These are phyloP conservation scores for Penicillium alfredii DNA, from an alignment of 495 filamentous ascomycete species.

Conservation along the genomic window DNA sequence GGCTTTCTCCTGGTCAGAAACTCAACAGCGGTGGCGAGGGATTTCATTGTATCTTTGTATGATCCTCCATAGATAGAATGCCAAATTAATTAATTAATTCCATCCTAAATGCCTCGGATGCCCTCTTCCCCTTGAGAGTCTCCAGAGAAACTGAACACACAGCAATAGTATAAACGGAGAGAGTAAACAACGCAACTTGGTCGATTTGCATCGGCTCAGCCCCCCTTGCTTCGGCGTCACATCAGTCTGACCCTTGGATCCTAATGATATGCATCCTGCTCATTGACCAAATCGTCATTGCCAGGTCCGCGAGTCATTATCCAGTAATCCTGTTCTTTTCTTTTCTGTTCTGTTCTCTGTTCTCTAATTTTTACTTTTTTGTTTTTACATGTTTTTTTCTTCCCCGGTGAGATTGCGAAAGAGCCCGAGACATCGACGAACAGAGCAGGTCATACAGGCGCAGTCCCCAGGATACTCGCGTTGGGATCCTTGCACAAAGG, in stretches of 20 bases:
- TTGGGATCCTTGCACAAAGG: slow-evolving; percentile 13
- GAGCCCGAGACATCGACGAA: slow-evolving; percentile 16
- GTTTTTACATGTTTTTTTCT: no score
- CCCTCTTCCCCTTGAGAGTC: no score
- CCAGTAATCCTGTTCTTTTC: no score
- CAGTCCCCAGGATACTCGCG: slow-evolving; percentile 11
- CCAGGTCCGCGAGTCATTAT: no score
- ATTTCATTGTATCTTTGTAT: neutral
- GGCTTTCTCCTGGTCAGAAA: slow-evolving; percentile 11
- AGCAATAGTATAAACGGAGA: no score
- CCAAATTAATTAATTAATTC: slow-evolving; percentile 1
- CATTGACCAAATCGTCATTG: no score
- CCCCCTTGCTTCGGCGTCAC: slow-evolving; percentile 20
- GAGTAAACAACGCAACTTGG: no score
- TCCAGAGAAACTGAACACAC: no score
- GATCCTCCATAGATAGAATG: neutral
- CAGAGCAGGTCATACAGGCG: slow-evolving; percentile 13
- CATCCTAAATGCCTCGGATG: neutral
- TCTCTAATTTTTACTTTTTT: no score
- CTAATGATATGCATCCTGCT: no score
- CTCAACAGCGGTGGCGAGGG: slow-evolving; percentile 10
- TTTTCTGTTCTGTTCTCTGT: no score
- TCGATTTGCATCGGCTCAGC: slow-evolving; percentile 12
- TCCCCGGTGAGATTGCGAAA: slow-evolving; percentile 12
- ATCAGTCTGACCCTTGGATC: slow-evolving; percentile 20